Conservation (phyloP, 208 protist species). For the Porcisia hertigi region DNA sequence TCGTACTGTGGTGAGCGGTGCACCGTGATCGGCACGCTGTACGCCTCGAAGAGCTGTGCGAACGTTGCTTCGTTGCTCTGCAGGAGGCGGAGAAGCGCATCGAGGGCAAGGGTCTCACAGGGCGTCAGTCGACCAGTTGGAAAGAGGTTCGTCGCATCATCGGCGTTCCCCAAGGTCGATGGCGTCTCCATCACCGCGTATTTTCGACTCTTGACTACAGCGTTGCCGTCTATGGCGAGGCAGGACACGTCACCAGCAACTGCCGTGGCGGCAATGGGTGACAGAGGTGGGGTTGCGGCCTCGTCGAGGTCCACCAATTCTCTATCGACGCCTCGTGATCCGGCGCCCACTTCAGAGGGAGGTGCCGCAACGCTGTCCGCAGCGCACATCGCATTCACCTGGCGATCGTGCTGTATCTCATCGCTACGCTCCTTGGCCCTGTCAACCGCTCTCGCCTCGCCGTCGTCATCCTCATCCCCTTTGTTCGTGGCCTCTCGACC, state of each 20-base stretch:
- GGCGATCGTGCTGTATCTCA: neutral
- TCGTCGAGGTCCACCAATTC: neutral
- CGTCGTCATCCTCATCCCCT: neutral
- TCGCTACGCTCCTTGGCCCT: neutral
- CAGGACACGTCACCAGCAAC: constrained; percentile 19
- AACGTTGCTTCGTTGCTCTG: constrained; percentile 61
- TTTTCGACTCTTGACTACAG: neutral
- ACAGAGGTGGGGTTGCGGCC: constrained; percentile 20
- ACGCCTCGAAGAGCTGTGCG: constrained; percentile 66
- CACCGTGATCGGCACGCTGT: constrained; percentile 42
- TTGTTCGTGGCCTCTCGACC: neutral
- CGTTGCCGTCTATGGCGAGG: constrained; percentile 7
- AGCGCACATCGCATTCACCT: neutral
- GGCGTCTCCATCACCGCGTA: neutral
- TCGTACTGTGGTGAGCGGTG: constrained; percentile 35
- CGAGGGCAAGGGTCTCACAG: constrained; percentile 25
- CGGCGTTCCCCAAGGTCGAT: neutral
- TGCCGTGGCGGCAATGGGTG: constrained; percentile 16
- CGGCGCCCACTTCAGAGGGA: neutral
- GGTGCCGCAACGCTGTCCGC: neutral
- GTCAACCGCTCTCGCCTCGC: neutral
- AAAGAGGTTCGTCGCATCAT: constrained; percentile 1
- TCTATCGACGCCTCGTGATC: neutral
- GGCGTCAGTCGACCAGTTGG: constrained; percentile 1
- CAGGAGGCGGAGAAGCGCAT: constrained; percentile 55